Base-by-base conservation (phyloP, 2,329 filamentous ascomycete species). In the Calcarisporium arbuscula region DNA sequence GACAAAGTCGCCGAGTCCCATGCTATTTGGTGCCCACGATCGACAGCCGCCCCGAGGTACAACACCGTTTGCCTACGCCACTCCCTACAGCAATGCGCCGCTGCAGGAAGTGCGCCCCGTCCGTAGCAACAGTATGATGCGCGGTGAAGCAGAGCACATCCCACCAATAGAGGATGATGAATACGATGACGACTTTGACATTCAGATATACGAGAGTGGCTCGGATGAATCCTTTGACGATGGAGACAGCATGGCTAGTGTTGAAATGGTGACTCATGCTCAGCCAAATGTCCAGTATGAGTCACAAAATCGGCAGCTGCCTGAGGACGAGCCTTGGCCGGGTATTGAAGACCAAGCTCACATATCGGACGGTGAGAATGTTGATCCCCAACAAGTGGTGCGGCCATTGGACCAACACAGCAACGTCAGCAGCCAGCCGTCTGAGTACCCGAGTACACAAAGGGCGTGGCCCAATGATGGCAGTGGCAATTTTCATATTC, bases 51-150 rank as follows among this genome's bases (percentile, higher is more conserved):
- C 19, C 12, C 38, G 43, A 3, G 56, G 56, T 11, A 65, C 64
- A 10, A 77, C 72, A 1, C 82, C 80, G 0, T 78, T 78, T 44
- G 79, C 77, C n/a, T 88, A 88, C 49, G 81, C 82, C 4, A 89
- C 84, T 1, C 84, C 84, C 0, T 70, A 81, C 51, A 87, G 82
- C 49, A 80, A 78, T 41, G 73, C 67, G 4, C 67, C 74, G 1
- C 54, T 60, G 8, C 54, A 64, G 10, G 68, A 72, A 35, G 42
- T 58, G 14, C 59, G 61, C 12, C 43, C 43, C 5, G 28, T 49
- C 3, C 48, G 56, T 11, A 46, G 48, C 28, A 48, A 51, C 21
- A 60, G 57, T 29, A 40, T 48, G 11, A 45, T 48, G 6, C 53
- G 49, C 4, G 51, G 47, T 10, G 48, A 43, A 12, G 39, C 45